phyloP scores from a whole-genome alignment of 2,329 filamentous ascomycete genomes.

The Ophiosphaerella narmari region DNA sequence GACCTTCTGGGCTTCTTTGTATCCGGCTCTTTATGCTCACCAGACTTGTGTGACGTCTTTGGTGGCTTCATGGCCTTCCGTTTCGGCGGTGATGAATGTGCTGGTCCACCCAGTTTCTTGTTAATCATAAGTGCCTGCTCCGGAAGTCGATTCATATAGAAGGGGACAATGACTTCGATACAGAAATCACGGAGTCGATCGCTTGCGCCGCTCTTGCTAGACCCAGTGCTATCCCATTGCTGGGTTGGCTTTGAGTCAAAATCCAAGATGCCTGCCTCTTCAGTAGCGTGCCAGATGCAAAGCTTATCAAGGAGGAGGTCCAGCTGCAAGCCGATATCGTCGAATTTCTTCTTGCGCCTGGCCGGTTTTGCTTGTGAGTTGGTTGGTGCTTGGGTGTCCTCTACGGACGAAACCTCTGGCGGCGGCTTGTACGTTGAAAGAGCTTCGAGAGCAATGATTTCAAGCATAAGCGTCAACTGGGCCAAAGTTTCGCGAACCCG shows the following conservation, averaged over 20 bases:
- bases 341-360: slow-evolving; percentile 62
- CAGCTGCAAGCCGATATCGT: slow-evolving; percentile 68
- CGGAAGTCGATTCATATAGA: slow-evolving; percentile 79
- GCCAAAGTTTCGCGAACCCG: slow-evolving; percentile 78
- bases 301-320: slow-evolving; percentile 78
- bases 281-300: slow-evolving; percentile 82
- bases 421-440: slow-evolving; percentile 43
- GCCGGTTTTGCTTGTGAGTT: slow-evolving; percentile 31
- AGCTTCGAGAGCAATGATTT: slow-evolving; percentile 72
- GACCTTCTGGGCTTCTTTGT: slow-evolving; percentile 54
- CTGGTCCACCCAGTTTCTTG: slow-evolving; percentile 75
- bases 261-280: slow-evolving; percentile 57
- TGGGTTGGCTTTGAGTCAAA: slow-evolving; percentile 36
- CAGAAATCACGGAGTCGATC: slow-evolving; percentile 78
- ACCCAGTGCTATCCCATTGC: slow-evolving; percentile 26
- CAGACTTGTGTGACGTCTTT: slow-evolving; percentile 42
- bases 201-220: slow-evolving; percentile 35
- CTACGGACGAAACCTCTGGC: slow-evolving; percentile 16
- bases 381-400: slow-evolving; percentile 20
- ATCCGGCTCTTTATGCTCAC: slow-evolving; percentile 45
- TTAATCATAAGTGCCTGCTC: slow-evolving; percentile 72
- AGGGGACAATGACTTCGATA: slow-evolving; percentile 78
- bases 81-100: slow-evolving; percentile 62
- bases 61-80: slow-evolving; percentile 51
- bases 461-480: slow-evolving; percentile 78